Evolutionary conservation across 495 filamentous ascomycete species (phyloP), one percentile per base, ranked within the genome.

Genomic region (Lophium mytilinum): DNA sequence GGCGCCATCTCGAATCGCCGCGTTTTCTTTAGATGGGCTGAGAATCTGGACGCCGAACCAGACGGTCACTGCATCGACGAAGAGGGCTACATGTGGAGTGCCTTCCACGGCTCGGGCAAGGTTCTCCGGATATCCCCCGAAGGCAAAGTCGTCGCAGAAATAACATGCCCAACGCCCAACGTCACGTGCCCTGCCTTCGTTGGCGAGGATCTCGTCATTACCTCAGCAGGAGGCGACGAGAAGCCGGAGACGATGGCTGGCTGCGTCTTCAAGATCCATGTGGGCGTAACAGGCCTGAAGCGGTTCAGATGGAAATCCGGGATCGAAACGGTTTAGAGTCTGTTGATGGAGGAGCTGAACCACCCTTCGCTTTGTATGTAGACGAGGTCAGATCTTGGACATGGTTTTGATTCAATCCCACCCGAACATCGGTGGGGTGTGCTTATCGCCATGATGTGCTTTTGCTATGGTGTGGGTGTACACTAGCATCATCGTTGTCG

Each of bases 1-100:
- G 89, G 88, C 8, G 69, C 70, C 42, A 76, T 89, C 42, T 79
- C 78, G 45, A 87, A 89, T 67, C 76, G 82, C 48, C 78, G 86
- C 54, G 74, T 84, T 19, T 87, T 87, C 67, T 90, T 83, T 72
- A 50, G n/a, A 4, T 54, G 60, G 39, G 51, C 58, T 1, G 62
- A 53, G 19, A 68, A 76, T 49, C 75, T 70, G 30, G 55, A 56
- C 18, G 70, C 61, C 12, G 67, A 65, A 12, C 72, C 72, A 47
- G 75, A 79, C 41, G 83, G 80, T 0, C 71, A 76, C 47, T 67
- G 64, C 46, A 58, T 69, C 19, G 72, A 74, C 53, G 71, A 67
- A 53, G 70, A 74, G 50, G 69, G 68, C 15, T 68, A 65, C 55
- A 63, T 74, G 55, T 74, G 72, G 72, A 64, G 64, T 5, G 70